Percentiles rank a stretch among this genome's conserved stretches.
Evolutionary conservation across 2,329 filamentous ascomycete species (phyloP).

Genomic region (Aspergillus sp.): DNA sequence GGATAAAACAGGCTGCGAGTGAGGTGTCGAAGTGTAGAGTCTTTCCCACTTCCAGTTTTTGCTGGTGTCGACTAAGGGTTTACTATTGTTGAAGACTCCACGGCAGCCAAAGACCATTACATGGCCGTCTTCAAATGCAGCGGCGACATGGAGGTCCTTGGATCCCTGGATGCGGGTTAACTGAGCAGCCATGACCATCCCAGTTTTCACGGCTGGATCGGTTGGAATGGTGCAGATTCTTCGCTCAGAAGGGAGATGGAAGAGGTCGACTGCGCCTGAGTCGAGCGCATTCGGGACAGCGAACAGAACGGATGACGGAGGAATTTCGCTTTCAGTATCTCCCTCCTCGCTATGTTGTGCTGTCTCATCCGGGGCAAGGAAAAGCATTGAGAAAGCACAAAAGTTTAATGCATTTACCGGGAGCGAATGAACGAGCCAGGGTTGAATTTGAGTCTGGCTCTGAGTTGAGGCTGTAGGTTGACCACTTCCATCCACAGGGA

Average conservation of each 20-base stretch:
- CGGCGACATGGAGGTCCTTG: slow-evolving; percentile 61
- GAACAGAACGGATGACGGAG: slow-evolving; percentile 54
- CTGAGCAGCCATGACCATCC: slow-evolving; percentile 82
- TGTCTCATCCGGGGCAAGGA: slow-evolving; percentile 13
- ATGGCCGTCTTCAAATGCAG: slow-evolving; percentile 84
- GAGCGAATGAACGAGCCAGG: slow-evolving; percentile 83
- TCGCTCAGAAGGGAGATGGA: slow-evolving; percentile 71
- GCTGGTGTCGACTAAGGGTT: slow-evolving; percentile 17
- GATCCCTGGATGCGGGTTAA: slow-evolving; percentile 54
- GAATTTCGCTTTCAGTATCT: not conserved
- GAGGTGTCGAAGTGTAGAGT: slow-evolving; percentile 65
- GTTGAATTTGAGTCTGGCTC: slow-evolving; percentile 44
- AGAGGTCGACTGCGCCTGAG: slow-evolving; percentile 80
- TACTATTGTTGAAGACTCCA: slow-evolving; percentile 37
- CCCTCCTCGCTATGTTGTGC: not conserved
- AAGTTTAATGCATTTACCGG: slow-evolving; percentile 95
- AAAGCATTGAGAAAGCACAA: slow-evolving; percentile 58
- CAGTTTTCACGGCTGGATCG: slow-evolving; percentile 46
- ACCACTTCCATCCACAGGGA: slow-evolving; percentile 67
- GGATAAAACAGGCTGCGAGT: slow-evolving; percentile 80
- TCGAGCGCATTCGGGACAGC: slow-evolving; percentile 78
- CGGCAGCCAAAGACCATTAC: slow-evolving; percentile 64
- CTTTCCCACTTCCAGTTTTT: slow-evolving; percentile 49
- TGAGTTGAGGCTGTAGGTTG: slow-evolving; percentile 20
- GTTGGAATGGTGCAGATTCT: slow-evolving; percentile 62